phyloP scores from a whole-genome alignment of 1,284 basidiomycete species.

The Phlebopus sp. region DNA sequence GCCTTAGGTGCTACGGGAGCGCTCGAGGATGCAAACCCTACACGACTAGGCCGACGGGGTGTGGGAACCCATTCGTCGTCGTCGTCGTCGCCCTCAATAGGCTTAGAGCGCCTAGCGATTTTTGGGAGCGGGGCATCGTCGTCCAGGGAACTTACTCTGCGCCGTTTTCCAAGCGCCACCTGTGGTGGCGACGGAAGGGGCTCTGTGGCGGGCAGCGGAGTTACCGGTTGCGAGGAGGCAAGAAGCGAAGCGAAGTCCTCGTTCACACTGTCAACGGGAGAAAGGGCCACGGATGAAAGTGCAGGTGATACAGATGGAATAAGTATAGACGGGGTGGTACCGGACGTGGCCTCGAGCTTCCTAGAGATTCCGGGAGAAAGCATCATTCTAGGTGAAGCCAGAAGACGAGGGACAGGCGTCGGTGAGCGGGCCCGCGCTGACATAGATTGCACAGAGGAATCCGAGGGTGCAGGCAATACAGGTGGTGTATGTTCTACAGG shows the following conservation, averaged over 20 bases:
- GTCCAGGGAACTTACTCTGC: background rate
- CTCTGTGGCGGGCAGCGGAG: background rate
- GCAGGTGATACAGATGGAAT: conserved; percentile 5
- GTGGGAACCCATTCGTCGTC: conserved; percentile 27
- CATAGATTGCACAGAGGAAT: background rate
- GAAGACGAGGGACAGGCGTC: conserved; percentile 1
- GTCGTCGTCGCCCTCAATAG: conserved; percentile 19
- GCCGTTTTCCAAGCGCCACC: conserved; percentile 16
- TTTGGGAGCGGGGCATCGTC: conserved; percentile 3
- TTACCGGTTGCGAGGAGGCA: background rate
- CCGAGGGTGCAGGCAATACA: background rate
- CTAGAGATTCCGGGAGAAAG: no score
- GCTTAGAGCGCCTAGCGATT: conserved; percentile 11
- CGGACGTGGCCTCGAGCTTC: no score
- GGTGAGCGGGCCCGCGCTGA: conserved; percentile 8
- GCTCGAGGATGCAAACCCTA: background rate
- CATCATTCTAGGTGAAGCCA: no score
- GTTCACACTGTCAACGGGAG: background rate
- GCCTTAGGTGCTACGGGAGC: background rate
- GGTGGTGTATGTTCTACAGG: conserved; percentile 1
- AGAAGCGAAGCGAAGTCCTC: background rate
- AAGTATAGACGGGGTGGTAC: conserved; percentile 1
- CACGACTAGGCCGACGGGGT: conserved; percentile 11
- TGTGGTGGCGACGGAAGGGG: background rate
- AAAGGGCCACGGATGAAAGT: background rate